Base-by-base conservation (phyloP, 805 yeast genomes). In the Tetrapisispora taiwanensis region DNA sequence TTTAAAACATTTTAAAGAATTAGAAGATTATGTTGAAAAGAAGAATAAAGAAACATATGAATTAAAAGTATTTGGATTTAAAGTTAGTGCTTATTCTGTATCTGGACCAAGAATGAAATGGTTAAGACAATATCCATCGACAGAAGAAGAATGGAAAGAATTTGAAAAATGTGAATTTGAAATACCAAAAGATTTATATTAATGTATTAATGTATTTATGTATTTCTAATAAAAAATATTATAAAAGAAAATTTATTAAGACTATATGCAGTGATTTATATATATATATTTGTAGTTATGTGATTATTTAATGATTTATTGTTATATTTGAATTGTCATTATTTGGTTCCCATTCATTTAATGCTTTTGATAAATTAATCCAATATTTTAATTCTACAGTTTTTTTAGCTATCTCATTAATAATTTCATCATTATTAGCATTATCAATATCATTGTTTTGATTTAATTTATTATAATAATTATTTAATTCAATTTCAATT, bases 61-160 rank as follows among this genome's bases (percentile, higher is more conserved):
- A 41, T 73, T 88, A 56, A 84, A 80, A 60, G 72, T 89, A 39
- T 92, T 85, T 67, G 98, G 98, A 1, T 92, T 92, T 70, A 76
- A 76, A 52, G 72, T 92, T 26, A 77, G 83, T 55, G 90, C 85
- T 59, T 58, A 67, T 44, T 81, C 95, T 37, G 68, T 74, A 27
- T 73, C 84, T 39, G 98, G 98, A 0, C 89, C 94, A n/a, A 75
- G 97, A 53, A 92, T 92, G 97, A 75, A 74, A 55, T 92, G 98
- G 98, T 71, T 90, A 49, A 76, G 97, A 54, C 79, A 78, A 60
- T 70, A 75, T 50, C 97, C 97, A 3, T 67, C 68, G 36, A 73
- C 78, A 3, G 72, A 67, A 17, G 76, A 70, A 36, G 89, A 84
- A 55, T 63, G 74, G 52, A 72, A 67, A 42, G 94, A 85, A 55